Percentiles rank a stretch among this genome's conserved stretches.
phyloP scores from a whole-genome alignment of 169 alveolate species.

The Ichthyophthirius multifiliis region DNA sequence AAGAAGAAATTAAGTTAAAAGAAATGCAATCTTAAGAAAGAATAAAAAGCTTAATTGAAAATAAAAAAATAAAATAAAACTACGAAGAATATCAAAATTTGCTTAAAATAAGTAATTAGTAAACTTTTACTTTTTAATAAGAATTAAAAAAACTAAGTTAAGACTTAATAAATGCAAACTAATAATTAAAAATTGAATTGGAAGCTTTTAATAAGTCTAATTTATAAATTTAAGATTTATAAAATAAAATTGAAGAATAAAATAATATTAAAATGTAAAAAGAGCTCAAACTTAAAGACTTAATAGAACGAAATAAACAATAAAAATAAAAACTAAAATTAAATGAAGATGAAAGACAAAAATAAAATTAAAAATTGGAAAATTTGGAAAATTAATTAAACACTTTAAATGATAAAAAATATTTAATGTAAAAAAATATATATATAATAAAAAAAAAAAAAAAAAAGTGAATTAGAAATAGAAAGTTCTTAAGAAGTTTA shows the following conservation, averaged over 20 bases:
- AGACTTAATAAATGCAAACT: background rate
- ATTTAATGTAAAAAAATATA: background rate
- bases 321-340: background rate
- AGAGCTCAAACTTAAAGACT: background rate
- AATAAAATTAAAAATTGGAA: background rate
- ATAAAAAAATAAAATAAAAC: background rate
- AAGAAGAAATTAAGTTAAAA: background rate
- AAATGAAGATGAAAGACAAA: background rate
- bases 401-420: background rate
- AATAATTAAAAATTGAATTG: background rate
- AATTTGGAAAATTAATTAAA: background rate
- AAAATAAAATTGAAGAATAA: background rate
- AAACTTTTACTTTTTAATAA: background rate
- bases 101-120: background rate
- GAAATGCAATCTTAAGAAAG: background rate
- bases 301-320: background rate
- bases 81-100: slow-evolving; percentile 6
- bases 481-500: background rate
- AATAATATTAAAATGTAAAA: background rate
- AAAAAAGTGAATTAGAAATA: background rate
- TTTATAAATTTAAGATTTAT: background rate
- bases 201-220: background rate
- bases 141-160: background rate
- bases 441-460: background rate
- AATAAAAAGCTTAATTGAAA: background rate